Evolutionary conservation across 2,329 filamentous ascomycete genomes (phyloP).

Genomic region (Aspergillus piperis): DNA sequence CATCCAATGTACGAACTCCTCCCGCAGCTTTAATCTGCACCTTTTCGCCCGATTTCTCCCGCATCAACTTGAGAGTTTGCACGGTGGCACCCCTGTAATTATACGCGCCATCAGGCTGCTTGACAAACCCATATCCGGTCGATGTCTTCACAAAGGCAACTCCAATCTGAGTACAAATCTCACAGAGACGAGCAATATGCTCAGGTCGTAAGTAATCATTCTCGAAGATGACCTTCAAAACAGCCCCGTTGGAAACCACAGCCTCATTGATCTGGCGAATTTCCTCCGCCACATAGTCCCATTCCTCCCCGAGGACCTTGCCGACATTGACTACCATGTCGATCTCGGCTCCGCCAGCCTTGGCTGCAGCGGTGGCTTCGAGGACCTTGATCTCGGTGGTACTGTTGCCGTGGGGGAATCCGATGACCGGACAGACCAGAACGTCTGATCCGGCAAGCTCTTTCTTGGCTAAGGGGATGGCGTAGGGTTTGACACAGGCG

Average conservation of each 20-base stretch:
- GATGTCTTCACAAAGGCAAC: slow-evolving; percentile 64
- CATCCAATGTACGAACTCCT: slow-evolving; percentile 59
- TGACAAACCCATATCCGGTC: slow-evolving; percentile 63
- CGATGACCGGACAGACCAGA: slow-evolving; percentile 59
- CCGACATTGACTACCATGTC: slow-evolving; percentile 64
- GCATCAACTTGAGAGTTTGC: slow-evolving; percentile 57
- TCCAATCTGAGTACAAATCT: slow-evolving; percentile 54
- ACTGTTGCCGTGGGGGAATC: slow-evolving; percentile 62
- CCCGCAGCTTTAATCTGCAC: slow-evolving; percentile 62
- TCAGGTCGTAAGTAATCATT: slow-evolving; percentile 57
- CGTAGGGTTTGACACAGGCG: slow-evolving; percentile 62
- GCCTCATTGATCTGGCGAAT: slow-evolving; percentile 54
- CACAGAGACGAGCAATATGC: slow-evolving; percentile 56
- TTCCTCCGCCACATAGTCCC: slow-evolving; percentile 58
- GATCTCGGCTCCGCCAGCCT: slow-evolving; percentile 55
- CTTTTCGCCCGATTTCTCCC: slow-evolving; percentile 42
- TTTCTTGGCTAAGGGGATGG: slow-evolving; percentile 51
- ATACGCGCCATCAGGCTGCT: slow-evolving; percentile 54
- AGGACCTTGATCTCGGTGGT: slow-evolving; percentile 56
- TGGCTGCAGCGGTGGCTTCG: slow-evolving; percentile 53
- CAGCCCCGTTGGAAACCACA: slow-evolving; percentile 47
- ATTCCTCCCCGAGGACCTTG: slow-evolving; percentile 58
- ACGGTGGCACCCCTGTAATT: slow-evolving; percentile 57
- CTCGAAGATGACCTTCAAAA: slow-evolving; percentile 64
- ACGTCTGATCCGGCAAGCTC: slow-evolving; percentile 54